phyloP scores from a whole-genome alignment of 345 rosid species.

The Gossypium turneri region DNA sequence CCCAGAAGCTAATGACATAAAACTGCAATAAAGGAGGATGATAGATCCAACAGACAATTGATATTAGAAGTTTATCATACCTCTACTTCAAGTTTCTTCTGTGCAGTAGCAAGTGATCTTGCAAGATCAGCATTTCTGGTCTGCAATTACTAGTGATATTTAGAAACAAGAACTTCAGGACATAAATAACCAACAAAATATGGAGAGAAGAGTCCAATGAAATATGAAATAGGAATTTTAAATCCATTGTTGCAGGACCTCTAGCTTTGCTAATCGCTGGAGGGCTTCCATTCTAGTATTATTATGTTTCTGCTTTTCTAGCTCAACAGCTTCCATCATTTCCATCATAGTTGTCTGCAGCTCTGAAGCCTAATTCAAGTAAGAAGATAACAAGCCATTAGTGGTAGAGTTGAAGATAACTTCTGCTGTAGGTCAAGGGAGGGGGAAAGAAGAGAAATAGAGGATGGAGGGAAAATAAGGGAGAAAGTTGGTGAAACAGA shows the following conservation, averaged over 20 bases:
- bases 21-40: neutral
- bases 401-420: neutral
- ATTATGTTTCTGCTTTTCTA: conserved; percentile 92
- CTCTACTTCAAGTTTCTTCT: conserved; percentile 83
- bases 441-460: neutral
- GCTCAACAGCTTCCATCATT: conserved; percentile 86
- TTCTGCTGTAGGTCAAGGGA: neutral
- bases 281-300: conserved; percentile 94
- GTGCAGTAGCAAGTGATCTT: conserved; percentile 69
- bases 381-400: conserved; percentile 19
- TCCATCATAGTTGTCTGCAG: conserved; percentile 91
- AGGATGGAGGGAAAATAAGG: neutral
- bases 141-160: conserved; percentile 46
- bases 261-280: conserved; percentile 68
- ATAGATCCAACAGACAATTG: conserved; percentile 10
- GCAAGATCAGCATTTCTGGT: conserved; percentile 87
- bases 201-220: neutral
- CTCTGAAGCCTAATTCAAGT: conserved; percentile 67
- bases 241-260: conserved; percentile 45
- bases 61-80: conserved; percentile 40
- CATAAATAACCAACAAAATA: conserved; percentile 5
- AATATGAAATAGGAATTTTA: conserved; percentile 11
- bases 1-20: neutral
- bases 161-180: conserved; percentile 17
- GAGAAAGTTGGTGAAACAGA: neutral